Evolutionary conservation across 139 green algal genomes (phyloP), one percentile per base, ranked within the genome.

Genomic region (Yamagishiella unicocca): DNA sequence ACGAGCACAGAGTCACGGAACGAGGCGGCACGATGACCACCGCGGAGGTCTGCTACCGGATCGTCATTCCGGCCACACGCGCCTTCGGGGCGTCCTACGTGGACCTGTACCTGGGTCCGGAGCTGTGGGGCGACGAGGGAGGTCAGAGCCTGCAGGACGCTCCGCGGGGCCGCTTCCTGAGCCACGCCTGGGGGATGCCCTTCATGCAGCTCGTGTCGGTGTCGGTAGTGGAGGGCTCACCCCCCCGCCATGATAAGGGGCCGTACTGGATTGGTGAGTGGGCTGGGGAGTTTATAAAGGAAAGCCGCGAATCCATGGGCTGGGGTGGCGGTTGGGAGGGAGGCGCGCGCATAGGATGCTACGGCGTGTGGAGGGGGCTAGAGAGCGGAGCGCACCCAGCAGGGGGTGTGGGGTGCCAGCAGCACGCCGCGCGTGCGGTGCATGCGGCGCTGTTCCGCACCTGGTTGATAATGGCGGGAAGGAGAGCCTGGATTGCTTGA

Each of bases 261-360:
- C 62, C 62, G n/a, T 71, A 71, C 62, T 71, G 62, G 62, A 71
- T 71, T n/a, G 62, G 62, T 71, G 62, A 40, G 62, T 71, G 62
- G n/a, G n/a, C n/a, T n/a, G n/a, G n/a, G n/a, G n/a, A n/a, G n/a
- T n/a, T n/a, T n/a, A n/a, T n/a, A n/a, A n/a, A n/a, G n/a, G n/a
- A n/a, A n/a, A n/a, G n/a, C n/a, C n/a, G n/a, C n/a, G n/a, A n/a
- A n/a, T n/a, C n/a, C n/a, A n/a, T n/a, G n/a, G n/a, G n/a, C n/a
- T n/a, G n/a, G n/a, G n/a, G n/a, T n/a, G n/a, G n/a, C n/a, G n/a
- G n/a, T n/a, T n/a, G n/a, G n/a, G n/a, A n/a, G n/a, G n/a, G n/a
- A n/a, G n/a, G n/a, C n/a, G n/a, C n/a, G n/a, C n/a, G n/a, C n/a
- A n/a, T n/a, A n/a, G n/a, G n/a, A n/a, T n/a, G n/a, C n/a, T n/a